Percentiles rank a stretch among this genome's conserved stretches.
These are phyloP conservation scores for Hericium erinaceus DNA, from an alignment of 768 basidiomycete genomes.

Conservation along the genomic window DNA sequence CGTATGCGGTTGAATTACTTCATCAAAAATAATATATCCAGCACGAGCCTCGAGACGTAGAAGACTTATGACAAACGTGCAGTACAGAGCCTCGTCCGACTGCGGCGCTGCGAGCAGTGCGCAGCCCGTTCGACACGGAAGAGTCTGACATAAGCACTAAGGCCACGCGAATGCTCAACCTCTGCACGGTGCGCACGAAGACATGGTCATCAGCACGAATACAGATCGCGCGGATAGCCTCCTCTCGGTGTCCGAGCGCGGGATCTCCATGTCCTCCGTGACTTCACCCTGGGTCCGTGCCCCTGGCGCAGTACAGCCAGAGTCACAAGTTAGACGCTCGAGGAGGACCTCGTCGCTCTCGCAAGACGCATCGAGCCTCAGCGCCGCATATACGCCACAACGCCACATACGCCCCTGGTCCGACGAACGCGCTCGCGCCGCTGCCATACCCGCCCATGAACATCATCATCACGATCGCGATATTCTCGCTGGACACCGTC, in stretches of 20 bases:
- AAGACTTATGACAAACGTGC: constrained; percentile 35
- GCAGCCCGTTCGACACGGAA: constrained; percentile 31
- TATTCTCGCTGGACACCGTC: constrained; percentile 64
- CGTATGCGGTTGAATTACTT: too few relatives aligned
- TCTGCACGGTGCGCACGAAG: constrained; percentile 49
- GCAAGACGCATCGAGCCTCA: neutral
- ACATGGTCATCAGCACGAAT: constrained; percentile 24
- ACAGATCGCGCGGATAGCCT: constrained; percentile 36
- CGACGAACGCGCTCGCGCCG: constrained; percentile 73
- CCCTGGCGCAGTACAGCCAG: constrained; percentile 9
- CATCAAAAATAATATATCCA: too few relatives aligned
- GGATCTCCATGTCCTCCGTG: constrained; percentile 65
- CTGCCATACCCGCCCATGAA: constrained; percentile 85
- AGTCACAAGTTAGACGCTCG: constrained; percentile 12
- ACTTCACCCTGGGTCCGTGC: constrained; percentile 35
- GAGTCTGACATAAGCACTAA: constrained; percentile 74
- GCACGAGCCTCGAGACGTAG: constrained; percentile 83
- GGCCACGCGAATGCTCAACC: constrained; percentile 72
- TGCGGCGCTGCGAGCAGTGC: constrained; percentile 43
- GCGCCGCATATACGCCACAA: constrained; percentile 34
- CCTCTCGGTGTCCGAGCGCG: constrained; percentile 41
- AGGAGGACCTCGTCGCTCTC: constrained; percentile 10
- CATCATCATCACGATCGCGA: constrained; percentile 82
- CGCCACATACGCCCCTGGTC: constrained; percentile 44
- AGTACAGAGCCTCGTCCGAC: constrained; percentile 67